A percentile compares a stretch with the other conserved stretches of the same genome.
These are phyloP conservation scores for Dothistroma septosporum DNA, from an alignment of 2,329 filamentous ascomycete species.

Conservation along the genomic window DNA sequence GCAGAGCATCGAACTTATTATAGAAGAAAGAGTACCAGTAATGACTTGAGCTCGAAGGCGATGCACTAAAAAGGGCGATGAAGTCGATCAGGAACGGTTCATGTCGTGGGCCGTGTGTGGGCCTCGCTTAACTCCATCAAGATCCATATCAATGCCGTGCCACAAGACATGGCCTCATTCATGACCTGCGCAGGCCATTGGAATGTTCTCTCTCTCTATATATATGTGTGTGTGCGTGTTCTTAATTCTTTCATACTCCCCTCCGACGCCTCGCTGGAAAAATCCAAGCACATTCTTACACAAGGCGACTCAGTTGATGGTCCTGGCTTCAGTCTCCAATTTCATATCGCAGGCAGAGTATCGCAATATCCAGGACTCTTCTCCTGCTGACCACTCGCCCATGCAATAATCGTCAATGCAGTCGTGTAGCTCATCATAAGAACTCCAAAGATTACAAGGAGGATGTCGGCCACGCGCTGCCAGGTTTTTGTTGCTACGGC, in stretches of 20 bases:
- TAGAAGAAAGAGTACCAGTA: too few species aligned
- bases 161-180: background rate
- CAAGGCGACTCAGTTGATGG: background rate
- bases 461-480: constrained; percentile 68
- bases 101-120: background rate
- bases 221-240: too few species aligned
- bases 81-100: background rate
- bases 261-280: constrained; percentile 1
- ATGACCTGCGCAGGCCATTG: background rate
- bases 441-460: constrained; percentile 75
- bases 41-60: too few species aligned
- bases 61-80: too few species aligned
- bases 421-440: constrained; percentile 92
- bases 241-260: background rate
- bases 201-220: background rate
- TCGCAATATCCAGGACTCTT: constrained; percentile 63
- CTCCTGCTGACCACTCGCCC: constrained; percentile 58
- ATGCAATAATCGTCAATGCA: constrained; percentile 76
- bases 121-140: background rate
- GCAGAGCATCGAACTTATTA: too few species aligned
- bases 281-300: background rate
- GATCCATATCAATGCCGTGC: background rate
- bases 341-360: constrained; percentile 8
- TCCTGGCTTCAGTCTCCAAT: constrained; percentile 6
- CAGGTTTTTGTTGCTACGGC: constrained; percentile 67